phyloP scores from a whole-genome alignment of 352 stramenopile species.

The Peronospora belbahrii region DNA sequence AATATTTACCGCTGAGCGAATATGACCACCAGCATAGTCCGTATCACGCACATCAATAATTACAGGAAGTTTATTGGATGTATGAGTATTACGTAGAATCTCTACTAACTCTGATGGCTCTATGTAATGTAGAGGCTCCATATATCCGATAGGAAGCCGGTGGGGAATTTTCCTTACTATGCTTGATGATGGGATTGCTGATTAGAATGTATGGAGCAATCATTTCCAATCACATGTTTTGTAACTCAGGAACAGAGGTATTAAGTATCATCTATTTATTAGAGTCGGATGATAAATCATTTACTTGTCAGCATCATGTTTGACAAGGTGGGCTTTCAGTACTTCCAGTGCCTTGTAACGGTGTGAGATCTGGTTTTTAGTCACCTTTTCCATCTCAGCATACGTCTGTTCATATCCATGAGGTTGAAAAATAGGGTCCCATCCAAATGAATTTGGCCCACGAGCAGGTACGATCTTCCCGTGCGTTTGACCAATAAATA shows the following conservation, averaged over 20 bases:
- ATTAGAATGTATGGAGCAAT: too few species aligned
- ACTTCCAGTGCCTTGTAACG: constrained; percentile 77
- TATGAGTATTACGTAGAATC: constrained; percentile 31
- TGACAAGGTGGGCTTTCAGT: constrained; percentile 37
- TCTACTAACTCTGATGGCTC: constrained; percentile 45
- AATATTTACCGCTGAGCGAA: constrained; percentile 69
- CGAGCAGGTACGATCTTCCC: constrained; percentile 91
- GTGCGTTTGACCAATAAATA: constrained; percentile 91
- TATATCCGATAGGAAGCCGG: constrained; percentile 27
- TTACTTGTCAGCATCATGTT: constrained; percentile 23
- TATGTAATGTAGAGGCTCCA: constrained; percentile 37
- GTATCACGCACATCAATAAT: constrained; percentile 76
- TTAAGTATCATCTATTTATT: constrained; percentile 1
- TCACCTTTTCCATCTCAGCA: constrained; percentile 86
- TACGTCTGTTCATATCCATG: constrained; percentile 80
- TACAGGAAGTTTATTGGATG: constrained; percentile 28
- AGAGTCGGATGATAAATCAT: too few species aligned
- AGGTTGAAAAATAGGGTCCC: constrained; percentile 88
- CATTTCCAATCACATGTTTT: too few species aligned
- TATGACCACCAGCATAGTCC: constrained; percentile 68
- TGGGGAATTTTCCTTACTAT: too few species aligned
- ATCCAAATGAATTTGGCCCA: constrained; percentile 83
- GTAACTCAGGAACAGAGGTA: too few species aligned
- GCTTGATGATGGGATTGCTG: too few species aligned
- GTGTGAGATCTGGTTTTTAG: constrained; percentile 90